phyloP scores from a whole-genome alignment of 2,329 filamentous ascomycete genomes.

The Penicillium sp. region DNA sequence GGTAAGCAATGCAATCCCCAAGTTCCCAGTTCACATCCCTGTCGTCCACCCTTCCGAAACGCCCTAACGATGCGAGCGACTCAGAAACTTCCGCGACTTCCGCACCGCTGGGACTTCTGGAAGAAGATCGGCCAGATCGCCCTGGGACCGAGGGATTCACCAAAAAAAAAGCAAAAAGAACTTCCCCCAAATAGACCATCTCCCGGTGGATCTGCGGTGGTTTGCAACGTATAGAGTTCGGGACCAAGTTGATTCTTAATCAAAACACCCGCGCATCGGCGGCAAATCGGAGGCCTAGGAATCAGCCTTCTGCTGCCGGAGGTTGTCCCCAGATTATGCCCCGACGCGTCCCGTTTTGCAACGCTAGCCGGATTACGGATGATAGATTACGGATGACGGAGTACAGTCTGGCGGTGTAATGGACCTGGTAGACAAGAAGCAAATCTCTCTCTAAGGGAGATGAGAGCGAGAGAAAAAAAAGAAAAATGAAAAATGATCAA shows the following conservation, averaged over 20 bases:
- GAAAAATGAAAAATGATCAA: too few relatives aligned
- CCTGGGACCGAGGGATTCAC: background rate
- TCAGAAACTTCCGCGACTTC: background rate
- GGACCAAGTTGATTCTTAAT: background rate
- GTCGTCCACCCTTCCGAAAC: background rate
- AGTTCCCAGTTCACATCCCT: background rate
- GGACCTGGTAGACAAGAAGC: background rate
- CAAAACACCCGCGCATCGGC: background rate
- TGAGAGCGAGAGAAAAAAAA: background rate
- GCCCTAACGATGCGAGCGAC: background rate
- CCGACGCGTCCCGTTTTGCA: background rate
- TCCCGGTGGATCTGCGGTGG: background rate
- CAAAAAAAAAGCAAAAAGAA: background rate
- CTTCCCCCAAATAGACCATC: background rate
- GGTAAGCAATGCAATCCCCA: background rate
- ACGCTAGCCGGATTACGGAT: background rate
- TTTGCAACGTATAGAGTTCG: background rate
- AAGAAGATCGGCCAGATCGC: background rate
- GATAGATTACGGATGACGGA: too few relatives aligned
- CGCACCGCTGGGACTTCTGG: background rate
- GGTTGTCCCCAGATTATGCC: background rate
- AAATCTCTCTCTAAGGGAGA: background rate
- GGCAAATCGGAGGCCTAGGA: slow-evolving; percentile 7
- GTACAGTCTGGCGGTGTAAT: background rate
- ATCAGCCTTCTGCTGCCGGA: background rate